These are phyloP conservation scores for Cystobasidium tubakii DNA, from an alignment of 768 basidiomycete genomes.

Conservation along the genomic window DNA sequence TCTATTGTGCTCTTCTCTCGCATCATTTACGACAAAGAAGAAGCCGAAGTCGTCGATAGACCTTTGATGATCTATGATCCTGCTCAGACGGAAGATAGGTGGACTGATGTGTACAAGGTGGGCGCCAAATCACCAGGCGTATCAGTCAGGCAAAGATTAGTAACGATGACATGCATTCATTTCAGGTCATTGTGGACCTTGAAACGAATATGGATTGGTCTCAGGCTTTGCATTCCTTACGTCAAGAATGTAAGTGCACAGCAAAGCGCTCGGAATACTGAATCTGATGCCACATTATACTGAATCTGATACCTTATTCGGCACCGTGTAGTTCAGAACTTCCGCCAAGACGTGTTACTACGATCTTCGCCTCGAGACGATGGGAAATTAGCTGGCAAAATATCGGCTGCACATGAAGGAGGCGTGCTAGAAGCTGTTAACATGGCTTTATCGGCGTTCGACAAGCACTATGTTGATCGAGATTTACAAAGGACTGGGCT, in stretches of 20 bases:
- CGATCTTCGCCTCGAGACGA: conserved; percentile 49
- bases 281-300: no score
- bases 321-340: conserved; percentile 21
- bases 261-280: no score
- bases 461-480: conserved; percentile 91
- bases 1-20: conserved; percentile 91
- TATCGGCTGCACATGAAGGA: conserved; percentile 85
- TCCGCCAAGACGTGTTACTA: conserved; percentile 58
- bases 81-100: conserved; percentile 57
- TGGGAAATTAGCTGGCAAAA: conserved; percentile 61
- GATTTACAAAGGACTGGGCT: conserved; percentile 83
- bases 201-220: conserved; percentile 85
- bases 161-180: no score
- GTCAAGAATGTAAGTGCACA: conserved; percentile 62
- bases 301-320: not conserved
- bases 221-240: conserved; percentile 74
- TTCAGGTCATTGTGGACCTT: conserved; percentile 74
- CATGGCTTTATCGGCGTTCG: conserved; percentile 81
- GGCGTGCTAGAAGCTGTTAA: conserved; percentile 94
- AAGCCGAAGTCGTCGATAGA: conserved; percentile 58
- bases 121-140: not conserved
- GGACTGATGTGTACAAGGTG: conserved; percentile 63
- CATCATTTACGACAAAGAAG: conserved; percentile 75
- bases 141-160: no score
- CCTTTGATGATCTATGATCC: conserved; percentile 68